Evolutionary conservation across 2,329 filamentous ascomycete species (phyloP).

Genomic region (Venturia aucupariae): DNA sequence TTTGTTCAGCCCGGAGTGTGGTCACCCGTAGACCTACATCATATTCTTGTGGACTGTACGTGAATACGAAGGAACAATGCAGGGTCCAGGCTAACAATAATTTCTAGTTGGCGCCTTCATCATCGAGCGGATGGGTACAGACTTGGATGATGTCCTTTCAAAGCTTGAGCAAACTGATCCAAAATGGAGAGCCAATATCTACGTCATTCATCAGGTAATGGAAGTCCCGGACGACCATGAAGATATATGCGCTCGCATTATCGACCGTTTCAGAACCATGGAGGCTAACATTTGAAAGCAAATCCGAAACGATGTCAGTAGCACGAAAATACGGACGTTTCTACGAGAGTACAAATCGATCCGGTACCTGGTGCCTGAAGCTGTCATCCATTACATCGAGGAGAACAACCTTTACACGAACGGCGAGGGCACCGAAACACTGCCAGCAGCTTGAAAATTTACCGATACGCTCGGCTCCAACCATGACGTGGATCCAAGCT

Average conservation of each 20-base stretch:
- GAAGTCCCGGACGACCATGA: not conserved
- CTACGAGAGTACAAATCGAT: constrained; percentile 73
- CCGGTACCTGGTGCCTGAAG: constrained; percentile 63
- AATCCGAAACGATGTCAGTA: constrained; percentile 17
- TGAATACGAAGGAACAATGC: not conserved
- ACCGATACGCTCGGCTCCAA: not conserved
- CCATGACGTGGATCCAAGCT: not conserved
- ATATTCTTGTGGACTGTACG: constrained; percentile 15
- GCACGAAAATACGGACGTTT: constrained; percentile 16
- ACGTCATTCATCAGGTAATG: constrained; percentile 16
- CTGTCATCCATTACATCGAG: constrained; percentile 49
- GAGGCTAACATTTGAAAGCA: constrained; percentile 1
- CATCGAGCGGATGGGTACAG: constrained; percentile 16
- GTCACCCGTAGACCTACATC: constrained; percentile 15
- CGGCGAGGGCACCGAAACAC: constrained; percentile 8
- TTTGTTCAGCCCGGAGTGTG: constrained; percentile 16
- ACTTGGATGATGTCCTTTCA: constrained; percentile 14
- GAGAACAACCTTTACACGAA: constrained; percentile 10
- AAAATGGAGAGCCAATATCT: constrained; percentile 15
- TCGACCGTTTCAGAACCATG: not conserved
- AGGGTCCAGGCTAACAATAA: not conserved
- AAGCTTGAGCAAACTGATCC: constrained; percentile 14
- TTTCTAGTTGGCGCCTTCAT: constrained; percentile 14
- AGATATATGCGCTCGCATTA: not conserved
- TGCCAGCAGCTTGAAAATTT: not conserved